A percentile compares a stretch with the other conserved stretches of the same genome.
phyloP scores from a whole-genome alignment of 2,329 filamentous ascomycete species.

The Plectosphaerella cucumerina region DNA sequence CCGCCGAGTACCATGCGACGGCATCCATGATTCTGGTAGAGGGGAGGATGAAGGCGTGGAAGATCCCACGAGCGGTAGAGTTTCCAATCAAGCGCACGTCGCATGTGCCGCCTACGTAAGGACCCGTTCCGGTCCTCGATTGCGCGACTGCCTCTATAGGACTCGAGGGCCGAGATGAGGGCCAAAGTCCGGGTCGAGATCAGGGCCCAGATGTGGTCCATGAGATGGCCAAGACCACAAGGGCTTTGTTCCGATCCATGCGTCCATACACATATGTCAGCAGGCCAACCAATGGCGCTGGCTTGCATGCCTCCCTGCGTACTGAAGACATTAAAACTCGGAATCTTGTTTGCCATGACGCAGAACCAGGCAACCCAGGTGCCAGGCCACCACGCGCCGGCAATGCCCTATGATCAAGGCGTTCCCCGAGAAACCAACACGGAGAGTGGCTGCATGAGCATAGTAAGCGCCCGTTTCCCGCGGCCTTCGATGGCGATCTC shows the following conservation, averaged over 20 bases:
- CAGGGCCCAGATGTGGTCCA: too few species aligned
- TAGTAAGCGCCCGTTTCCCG: neutral
- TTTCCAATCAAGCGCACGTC: neutral
- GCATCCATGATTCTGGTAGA: neutral
- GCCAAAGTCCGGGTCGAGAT: neutral
- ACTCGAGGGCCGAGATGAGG: too few species aligned
- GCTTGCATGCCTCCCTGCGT: too few species aligned
- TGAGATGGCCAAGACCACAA: too few species aligned
- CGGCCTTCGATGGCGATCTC: neutral
- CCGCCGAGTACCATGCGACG: too few species aligned
- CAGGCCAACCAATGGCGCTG: too few species aligned
- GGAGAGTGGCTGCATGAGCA: neutral
- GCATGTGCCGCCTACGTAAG: too few species aligned
- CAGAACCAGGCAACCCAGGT: neutral
- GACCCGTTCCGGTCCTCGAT: too few species aligned
- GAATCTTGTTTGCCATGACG: neutral
- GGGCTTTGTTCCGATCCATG: too few species aligned
- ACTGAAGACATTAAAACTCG: too few species aligned
- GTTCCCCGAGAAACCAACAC: neutral
- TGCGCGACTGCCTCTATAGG: too few species aligned
- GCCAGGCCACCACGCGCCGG: neutral
- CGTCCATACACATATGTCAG: too few species aligned
- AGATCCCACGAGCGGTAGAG: neutral
- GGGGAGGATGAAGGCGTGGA: neutral
- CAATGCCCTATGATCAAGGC: neutral